These are phyloP conservation scores for Phytopythium aichiense DNA, from an alignment of 352 stramenopile species.

Conservation along the genomic window DNA sequence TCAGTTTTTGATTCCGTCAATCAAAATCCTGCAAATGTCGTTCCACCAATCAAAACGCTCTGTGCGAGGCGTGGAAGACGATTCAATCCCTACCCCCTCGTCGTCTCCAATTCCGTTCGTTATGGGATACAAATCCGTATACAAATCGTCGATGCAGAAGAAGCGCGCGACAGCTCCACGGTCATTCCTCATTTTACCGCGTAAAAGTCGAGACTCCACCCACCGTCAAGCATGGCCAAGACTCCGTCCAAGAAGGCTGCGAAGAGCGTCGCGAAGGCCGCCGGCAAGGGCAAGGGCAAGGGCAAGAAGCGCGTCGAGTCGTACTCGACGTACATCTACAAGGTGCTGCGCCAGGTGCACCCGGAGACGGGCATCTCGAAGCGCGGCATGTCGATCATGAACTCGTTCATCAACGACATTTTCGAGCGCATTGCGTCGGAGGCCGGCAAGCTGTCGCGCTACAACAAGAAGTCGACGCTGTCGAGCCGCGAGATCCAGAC, in stretches of 20 bases:
- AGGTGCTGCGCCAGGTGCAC: conserved; percentile 94
- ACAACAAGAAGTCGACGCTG: conserved; percentile 99
- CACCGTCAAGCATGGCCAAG: conserved; percentile 87
- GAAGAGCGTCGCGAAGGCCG: conserved; percentile 74
- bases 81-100: neutral
- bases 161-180: conserved; percentile 6
- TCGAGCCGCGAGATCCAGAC: conserved; percentile 97
- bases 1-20: conserved; percentile 11
- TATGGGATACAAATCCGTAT: neutral
- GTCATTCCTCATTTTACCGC: conserved; percentile 31
- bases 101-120: neutral
- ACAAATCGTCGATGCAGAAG: neutral
- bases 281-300: conserved; percentile 76
- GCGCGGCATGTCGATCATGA: conserved; percentile 98
- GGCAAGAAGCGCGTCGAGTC: conserved; percentile 87
- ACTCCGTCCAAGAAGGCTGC: conserved; percentile 93
- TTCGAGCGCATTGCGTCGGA: conserved; percentile 98
- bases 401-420: conserved; percentile 99
- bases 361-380: conserved; percentile 97
- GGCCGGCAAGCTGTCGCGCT: conserved; percentile 94
- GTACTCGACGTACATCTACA: conserved; percentile 93
- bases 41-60: conserved; percentile 17
- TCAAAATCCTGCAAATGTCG: conserved; percentile 3
- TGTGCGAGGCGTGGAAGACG: conserved; percentile 8
- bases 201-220: conserved; percentile 10